Base-by-base conservation (phyloP, 345 rosid genomes). In the Citrus unshiu region DNA sequence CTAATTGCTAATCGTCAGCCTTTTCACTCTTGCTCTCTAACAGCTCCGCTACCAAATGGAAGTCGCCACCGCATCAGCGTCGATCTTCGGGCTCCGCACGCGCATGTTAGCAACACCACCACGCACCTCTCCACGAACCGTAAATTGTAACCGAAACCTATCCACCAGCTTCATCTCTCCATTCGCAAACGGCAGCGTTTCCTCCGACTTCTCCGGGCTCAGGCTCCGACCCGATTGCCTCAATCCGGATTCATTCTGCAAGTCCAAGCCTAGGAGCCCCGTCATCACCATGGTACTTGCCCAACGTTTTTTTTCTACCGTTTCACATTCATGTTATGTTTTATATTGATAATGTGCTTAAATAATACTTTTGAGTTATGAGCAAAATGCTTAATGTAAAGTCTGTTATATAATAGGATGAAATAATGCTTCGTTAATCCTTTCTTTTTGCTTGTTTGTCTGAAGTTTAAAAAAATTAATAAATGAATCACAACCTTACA, bases 201-300 rank as follows among this genome's bases (percentile, higher is more conserved):
- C 84, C 32, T 80, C 86, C 24, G 93, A 89, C 29, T 85, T 89
- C 70, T 83, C 85, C 46, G 93, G 97, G 30, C 32, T 67, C 22
- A 92, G 87, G 76, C 58, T 89, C 83, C 91, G 88, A 59, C 73
- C 90, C 2, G 81, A 81, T 9, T 68, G 82, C 56, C 89, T 90
- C 80, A 77, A 86, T 49, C 92, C 91, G 32, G 86, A 85, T n/a
- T 80, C 85, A 30, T 54, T 84, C 30, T 81, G 89, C 61, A 82
- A 86, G 24, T 89, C 92, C 8, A 91, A 86, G 35, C 88, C 91
- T 54, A 95, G 81, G 79, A 87, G 98, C 56, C 87, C 90, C 56
- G 94, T 91, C 65, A 85, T 92, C 67, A 88, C 95, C 65, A 91
- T 85, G 95, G 98, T 90, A 87, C 76, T 59, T 49, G 22, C 58